These are phyloP conservation scores for Pseudogymnoascus sp. DNA, from an alignment of 2,329 filamentous ascomycete species.

Conservation along the genomic window DNA sequence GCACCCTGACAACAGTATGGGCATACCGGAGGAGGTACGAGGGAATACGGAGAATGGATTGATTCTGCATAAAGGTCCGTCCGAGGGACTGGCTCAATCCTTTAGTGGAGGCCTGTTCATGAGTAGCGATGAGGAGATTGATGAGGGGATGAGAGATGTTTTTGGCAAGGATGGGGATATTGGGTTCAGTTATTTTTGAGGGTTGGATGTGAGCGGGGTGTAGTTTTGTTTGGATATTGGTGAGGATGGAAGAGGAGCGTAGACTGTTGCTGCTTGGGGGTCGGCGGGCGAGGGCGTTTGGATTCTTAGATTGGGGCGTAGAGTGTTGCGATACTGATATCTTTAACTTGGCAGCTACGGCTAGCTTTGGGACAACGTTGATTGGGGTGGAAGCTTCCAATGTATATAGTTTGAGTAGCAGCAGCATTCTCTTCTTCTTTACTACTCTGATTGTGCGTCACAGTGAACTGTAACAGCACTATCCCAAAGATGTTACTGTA, in stretches of 20 bases:
- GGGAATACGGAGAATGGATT: neutral
- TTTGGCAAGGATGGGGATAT: neutral
- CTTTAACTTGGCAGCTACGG: neutral
- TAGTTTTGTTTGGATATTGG: neutral
- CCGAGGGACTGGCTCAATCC: neutral
- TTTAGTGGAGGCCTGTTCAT: neutral
- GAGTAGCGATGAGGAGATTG: neutral
- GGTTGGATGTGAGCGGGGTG: neutral
- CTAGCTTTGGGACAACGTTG: neutral
- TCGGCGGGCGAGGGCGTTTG: neutral
- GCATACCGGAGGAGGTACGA: rapidly evolving
- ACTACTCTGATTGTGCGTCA: neutral
- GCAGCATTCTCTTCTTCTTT: neutral
- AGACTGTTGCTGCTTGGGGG: neutral
- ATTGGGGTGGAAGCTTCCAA: neutral
- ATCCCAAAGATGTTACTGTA: neutral
- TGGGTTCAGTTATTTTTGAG: neutral
- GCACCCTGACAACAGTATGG: too few species aligned
- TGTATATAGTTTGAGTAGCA: neutral
- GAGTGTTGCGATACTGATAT: neutral
- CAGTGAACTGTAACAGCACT: neutral
- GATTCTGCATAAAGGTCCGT: neutral
- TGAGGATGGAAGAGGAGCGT: neutral
- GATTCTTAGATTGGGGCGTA: neutral
- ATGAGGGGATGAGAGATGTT: neutral